These are phyloP conservation scores for Mrakia gelida DNA, from an alignment of 768 basidiomycete species.

Conservation along the genomic window DNA sequence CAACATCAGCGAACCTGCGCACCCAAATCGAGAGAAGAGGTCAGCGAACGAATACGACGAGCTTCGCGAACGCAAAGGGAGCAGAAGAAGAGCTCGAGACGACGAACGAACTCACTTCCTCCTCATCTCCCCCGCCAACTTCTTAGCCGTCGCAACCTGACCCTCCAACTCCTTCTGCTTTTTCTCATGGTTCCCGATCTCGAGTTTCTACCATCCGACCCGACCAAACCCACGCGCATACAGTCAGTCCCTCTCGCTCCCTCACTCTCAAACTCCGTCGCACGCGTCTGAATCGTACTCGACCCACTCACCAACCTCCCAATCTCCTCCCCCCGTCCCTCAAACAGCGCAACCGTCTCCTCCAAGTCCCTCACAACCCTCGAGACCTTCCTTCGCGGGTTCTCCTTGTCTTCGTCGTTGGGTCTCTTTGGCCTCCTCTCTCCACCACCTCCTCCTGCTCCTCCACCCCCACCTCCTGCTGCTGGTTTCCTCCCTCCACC, in stretches of 20 bases:
- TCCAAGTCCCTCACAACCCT: background rate
- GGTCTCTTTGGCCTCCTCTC: background rate
- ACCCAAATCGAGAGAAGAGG: background rate
- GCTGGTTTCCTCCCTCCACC: background rate
- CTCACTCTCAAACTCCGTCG: too few relatives aligned
- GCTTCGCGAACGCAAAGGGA: background rate
- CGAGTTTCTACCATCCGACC: background rate
- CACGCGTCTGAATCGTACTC: background rate
- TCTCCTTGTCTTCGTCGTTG: background rate
- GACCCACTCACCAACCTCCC: background rate
- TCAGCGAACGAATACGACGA: background rate
- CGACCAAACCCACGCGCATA: background rate
- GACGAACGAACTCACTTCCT: background rate
- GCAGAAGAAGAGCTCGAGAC: background rate
- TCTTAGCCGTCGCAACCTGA: background rate
- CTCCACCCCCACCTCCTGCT: background rate
- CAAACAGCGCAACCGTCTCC: background rate
- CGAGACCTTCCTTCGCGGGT: background rate
- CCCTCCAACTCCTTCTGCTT: conserved; percentile 4
- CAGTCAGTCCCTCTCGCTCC: background rate
- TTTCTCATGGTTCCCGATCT: background rate
- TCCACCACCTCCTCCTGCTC: background rate
- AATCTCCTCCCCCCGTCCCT: background rate
- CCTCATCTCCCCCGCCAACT: background rate
- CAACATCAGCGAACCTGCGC: background rate